Base-by-base conservation (phyloP, 768 basidiomycete genomes). In the Leccinum fibrillosum region DNA sequence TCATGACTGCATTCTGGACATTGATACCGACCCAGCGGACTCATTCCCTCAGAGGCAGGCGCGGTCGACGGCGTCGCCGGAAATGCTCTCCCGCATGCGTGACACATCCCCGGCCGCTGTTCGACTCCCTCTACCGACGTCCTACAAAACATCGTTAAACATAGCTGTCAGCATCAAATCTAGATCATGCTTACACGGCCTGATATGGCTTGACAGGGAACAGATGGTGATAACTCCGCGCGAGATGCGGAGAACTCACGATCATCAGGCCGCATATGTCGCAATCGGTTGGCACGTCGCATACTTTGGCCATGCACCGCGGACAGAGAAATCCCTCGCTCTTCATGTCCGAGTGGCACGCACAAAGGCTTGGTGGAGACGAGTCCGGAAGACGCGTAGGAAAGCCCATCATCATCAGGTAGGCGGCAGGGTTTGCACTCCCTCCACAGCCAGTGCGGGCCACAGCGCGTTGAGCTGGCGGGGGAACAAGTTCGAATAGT, bases 321-420 rank as follows among this genome's bases (percentile, higher is more conserved):
- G 97, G 97, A 72, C 97, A 99, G 17, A 96, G 80, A 74, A 95
- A 99, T 4, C 96, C 97, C 60, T 92, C 89, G 71, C 87, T 88
- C 73, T 91, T 93, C 73, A 99, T 78, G 63, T 92, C 85, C 13
- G 91, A 91, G 72, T 99, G 97, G 69, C 97, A 99, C 7, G 86
- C 92, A 67, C 97, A 99, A 19, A 98, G 78, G 54, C 89, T 88
- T 8, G 88, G 87, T 34, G 87, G 86, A 4, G 88, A 90, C 10
- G 85, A 85, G 64, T 91, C 89, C 0, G 95, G 92, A 6, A 97
- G 79, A 17, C 94, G 86, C 15, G 90, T 93, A 2, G 97, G 97
- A 74, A 99, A 99, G 9, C 97, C 97, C 93, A 99, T 98, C 83
- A 97, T 90, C 90, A 99, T 97, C 53, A 99, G 78, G 75, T 98